phyloP scores from a whole-genome alignment of 2,329 filamentous ascomycete genomes.

The Ceratocystis destructans region DNA sequence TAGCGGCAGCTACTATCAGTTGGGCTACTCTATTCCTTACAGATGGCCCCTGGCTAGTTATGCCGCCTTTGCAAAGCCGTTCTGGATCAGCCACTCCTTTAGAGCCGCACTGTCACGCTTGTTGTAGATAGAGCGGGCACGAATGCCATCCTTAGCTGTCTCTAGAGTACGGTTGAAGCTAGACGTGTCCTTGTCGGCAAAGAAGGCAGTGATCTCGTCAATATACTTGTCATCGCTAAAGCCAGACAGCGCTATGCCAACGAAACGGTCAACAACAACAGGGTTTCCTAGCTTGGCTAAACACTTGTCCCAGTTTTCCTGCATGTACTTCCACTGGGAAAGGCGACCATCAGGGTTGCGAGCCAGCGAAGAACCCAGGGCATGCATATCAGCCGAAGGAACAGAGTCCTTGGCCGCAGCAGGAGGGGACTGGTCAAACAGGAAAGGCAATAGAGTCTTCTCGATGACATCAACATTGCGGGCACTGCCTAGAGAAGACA shows the following conservation, averaged over 20 bases:
- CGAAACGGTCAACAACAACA: conserved; percentile 77
- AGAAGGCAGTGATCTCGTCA: conserved; percentile 71
- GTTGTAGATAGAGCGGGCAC: conserved; percentile 69
- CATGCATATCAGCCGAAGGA: conserved; percentile 75
- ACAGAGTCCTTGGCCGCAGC: conserved; percentile 46
- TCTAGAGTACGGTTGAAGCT: conserved; percentile 76
- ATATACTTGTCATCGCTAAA: conserved; percentile 59
- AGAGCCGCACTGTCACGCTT: conserved; percentile 59
- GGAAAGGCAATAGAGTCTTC: conserved; percentile 56
- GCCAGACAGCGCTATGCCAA: conserved; percentile 62
- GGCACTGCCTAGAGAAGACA: conserved; percentile 61
- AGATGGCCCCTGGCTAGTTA: not conserved
- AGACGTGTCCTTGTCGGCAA: conserved; percentile 69
- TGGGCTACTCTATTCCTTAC: not conserved
- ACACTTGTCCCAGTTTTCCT: conserved; percentile 66
- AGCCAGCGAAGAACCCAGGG: conserved; percentile 58
- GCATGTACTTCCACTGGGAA: conserved; percentile 73
- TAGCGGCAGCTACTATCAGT: not conserved
- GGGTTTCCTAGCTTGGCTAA: conserved; percentile 64
- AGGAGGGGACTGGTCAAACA: conserved; percentile 52
- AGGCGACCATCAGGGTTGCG: conserved; percentile 59
- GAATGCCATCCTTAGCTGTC: conserved; percentile 74
- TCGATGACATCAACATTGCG: conserved; percentile 55
- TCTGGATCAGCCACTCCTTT: conserved; percentile 60
- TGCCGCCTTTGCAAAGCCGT: conserved; percentile 30